phyloP scores from a whole-genome alignment of 306 rosid species.

The Fagus crenata region DNA sequence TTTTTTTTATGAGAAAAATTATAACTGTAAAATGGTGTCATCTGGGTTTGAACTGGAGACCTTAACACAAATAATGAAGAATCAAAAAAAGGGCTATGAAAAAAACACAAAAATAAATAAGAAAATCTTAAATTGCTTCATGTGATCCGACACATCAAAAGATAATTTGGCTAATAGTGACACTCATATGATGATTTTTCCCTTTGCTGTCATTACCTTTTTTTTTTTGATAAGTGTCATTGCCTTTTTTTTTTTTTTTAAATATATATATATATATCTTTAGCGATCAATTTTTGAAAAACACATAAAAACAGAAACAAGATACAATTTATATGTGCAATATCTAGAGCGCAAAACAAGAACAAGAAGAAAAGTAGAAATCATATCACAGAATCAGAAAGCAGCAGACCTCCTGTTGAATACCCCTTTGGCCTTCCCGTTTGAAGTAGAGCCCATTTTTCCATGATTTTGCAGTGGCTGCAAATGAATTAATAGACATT shows the following conservation, averaged over 20 bases:
- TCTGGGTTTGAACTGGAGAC: no score
- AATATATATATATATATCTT: not conserved
- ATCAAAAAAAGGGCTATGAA: not conserved
- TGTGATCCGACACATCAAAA: slow-evolving; percentile 14
- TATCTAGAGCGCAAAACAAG: not conserved
- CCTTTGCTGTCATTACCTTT: not conserved
- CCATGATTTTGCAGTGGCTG: slow-evolving; percentile 75
- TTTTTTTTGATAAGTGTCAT: no score
- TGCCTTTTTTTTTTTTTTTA: not conserved
- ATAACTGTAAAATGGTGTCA: no score
- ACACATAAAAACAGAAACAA: not conserved
- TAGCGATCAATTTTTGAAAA: not conserved
- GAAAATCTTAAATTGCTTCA: not conserved
- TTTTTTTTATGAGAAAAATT: no score
- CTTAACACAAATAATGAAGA: not conserved
- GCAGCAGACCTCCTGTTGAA: slow-evolving; percentile 65
- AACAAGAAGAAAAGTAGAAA: not conserved
- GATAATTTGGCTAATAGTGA: not conserved
- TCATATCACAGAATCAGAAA: slow-evolving; percentile 1
- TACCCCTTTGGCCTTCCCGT: slow-evolving; percentile 48
- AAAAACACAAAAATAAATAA: not conserved
- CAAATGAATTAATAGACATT: slow-evolving; percentile 32
- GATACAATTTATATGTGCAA: not conserved
- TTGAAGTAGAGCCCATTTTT: slow-evolving; percentile 67
- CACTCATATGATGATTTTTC: slow-evolving; percentile 6